Conservation (phyloP, 805 yeast genomes). For the Sugiyamaella qingdaonensis region DNA sequence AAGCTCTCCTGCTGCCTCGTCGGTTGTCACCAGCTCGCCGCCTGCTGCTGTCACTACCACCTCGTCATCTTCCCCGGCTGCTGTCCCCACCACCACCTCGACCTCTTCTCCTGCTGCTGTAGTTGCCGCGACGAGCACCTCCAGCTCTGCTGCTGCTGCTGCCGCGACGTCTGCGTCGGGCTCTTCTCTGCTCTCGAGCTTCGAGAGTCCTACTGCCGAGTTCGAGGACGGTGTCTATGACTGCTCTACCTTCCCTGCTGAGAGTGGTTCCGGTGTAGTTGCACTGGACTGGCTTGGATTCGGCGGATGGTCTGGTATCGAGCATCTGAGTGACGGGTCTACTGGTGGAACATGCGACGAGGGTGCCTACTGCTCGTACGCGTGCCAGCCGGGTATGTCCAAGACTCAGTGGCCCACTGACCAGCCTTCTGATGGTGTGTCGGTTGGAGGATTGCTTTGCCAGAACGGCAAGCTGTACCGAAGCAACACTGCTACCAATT, state of each 20-base stretch:
- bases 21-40: slow-evolving; percentile 24
- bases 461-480: slow-evolving; percentile 79
- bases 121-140: slow-evolving; percentile 28
- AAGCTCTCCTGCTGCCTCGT: slow-evolving; percentile 21
- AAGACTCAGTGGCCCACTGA: slow-evolving; percentile 94
- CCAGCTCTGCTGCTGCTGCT: slow-evolving; percentile 29
- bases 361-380: slow-evolving; percentile 94
- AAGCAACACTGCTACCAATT: slow-evolving; percentile 59
- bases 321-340: slow-evolving; percentile 49
- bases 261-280: slow-evolving; percentile 71
- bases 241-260: slow-evolving; percentile 65
- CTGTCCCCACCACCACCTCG: slow-evolving; percentile 22
- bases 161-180: slow-evolving; percentile 31
- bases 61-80: slow-evolving; percentile 23
- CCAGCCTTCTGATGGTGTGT: slow-evolving; percentile 86
- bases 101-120: slow-evolving; percentile 30
- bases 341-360: slow-evolving; percentile 66
- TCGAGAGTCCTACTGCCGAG: slow-evolving; percentile 49
- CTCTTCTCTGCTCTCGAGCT: slow-evolving; percentile 57
- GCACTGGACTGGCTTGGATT: slow-evolving; percentile 65
- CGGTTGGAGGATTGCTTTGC: slow-evolving; percentile 92
- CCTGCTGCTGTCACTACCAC: slow-evolving; percentile 29
- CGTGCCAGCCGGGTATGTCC: slow-evolving; percentile 98
- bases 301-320: slow-evolving; percentile 83
- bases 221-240: slow-evolving; percentile 70